Evolutionary conservation across 345 rosid genomes (phyloP).

Genomic region (Pseudoturritis turrita): DNA sequence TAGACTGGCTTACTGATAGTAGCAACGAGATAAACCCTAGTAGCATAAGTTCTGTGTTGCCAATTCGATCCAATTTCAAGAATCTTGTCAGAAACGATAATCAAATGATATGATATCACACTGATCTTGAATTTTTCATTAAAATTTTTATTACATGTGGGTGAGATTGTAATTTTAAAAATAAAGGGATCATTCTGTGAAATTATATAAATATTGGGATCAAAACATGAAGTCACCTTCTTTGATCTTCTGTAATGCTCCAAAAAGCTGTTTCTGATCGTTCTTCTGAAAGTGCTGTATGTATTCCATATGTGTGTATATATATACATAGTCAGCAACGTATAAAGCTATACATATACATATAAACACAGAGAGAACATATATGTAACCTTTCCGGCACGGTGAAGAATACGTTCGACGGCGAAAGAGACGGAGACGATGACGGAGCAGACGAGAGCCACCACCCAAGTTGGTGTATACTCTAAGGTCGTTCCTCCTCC

Average conservation of each 20-base stretch:
- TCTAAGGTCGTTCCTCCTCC: conserved; percentile 61
- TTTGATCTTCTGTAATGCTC: conserved; percentile 79
- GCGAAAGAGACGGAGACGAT: conserved; percentile 67
- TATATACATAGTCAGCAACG: not conserved
- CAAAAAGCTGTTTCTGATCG: conserved; percentile 62
- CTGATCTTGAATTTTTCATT: not conserved
- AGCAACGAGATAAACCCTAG: conserved; percentile 83
- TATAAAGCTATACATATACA: not conserved
- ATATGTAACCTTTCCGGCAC: conserved; percentile 59
- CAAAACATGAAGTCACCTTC: conserved; percentile 48
- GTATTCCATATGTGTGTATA: not conserved
- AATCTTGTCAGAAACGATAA: conserved; percentile 6
- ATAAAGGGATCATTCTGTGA: not conserved
- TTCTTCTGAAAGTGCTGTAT: conserved; percentile 35
- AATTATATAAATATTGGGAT: not conserved
- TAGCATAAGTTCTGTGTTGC: conserved; percentile 70
- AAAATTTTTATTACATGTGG: not conserved
- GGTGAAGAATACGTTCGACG: conserved; percentile 64
- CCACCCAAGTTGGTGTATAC: conserved; percentile 83
- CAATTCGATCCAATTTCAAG: not conserved
- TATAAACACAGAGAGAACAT: not conserved
- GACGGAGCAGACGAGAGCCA: conserved; percentile 71
- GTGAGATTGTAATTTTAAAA: not conserved
- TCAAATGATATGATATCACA: not conserved
- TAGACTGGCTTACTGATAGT: conserved; percentile 53